Evolutionary conservation across 148 eudicot species (phyloP).

Genomic region (Silene uniflora): DNA sequence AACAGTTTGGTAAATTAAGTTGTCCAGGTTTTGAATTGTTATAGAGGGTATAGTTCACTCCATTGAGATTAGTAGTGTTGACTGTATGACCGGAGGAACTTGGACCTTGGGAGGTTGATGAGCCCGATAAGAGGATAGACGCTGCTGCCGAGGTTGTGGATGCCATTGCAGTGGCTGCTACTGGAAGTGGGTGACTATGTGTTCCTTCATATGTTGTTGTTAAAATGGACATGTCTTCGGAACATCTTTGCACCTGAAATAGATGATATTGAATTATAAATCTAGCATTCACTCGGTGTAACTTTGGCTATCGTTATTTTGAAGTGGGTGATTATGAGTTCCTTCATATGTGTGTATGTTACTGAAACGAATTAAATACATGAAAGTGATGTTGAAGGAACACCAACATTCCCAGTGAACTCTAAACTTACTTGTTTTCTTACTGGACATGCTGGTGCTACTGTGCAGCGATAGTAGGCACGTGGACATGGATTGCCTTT

Average conservation of each 20-base stretch:
- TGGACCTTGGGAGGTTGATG: constrained; percentile 54
- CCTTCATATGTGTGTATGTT: no score
- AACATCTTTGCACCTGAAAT: constrained; percentile 68
- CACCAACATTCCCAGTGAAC: not conserved
- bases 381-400: not conserved
- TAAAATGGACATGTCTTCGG: constrained; percentile 61
- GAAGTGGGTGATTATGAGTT: no score
- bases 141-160: constrained; percentile 86
- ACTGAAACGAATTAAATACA: no score
- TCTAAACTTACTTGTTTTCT: constrained; percentile 60
- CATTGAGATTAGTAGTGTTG: constrained; percentile 30
- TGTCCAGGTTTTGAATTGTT: constrained; percentile 40
- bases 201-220: constrained; percentile 86
- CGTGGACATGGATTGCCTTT: constrained; percentile 91
- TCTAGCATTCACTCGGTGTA: not conserved
- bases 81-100: constrained; percentile 19
- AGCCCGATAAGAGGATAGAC: constrained; percentile 67
- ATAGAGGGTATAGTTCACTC: constrained; percentile 37
- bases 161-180: constrained; percentile 79
- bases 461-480: constrained; percentile 83
- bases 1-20: constrained; percentile 40
- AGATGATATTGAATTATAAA: not conserved
- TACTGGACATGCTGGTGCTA: constrained; percentile 68
- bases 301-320: not conserved
- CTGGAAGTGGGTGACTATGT: constrained; percentile 68